Base-by-base conservation (phyloP, 371 early-diverging fungal genomes). In the Mortierella sp. region DNA sequence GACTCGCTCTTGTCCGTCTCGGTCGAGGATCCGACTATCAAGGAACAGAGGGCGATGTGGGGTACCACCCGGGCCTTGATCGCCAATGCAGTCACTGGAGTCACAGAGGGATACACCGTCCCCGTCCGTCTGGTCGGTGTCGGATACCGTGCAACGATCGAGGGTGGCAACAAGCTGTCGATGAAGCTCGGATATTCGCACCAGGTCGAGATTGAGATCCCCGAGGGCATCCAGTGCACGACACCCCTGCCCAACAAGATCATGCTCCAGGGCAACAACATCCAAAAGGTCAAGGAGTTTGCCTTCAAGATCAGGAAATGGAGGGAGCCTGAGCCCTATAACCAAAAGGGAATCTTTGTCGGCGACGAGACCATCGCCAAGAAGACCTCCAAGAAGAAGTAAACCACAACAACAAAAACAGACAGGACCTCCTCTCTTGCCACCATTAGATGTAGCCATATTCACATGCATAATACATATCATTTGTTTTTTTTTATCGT, bases 271-370 rank as follows among this genome's bases (percentile, higher is more conserved):
- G 97, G 98, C 41, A 89, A 87, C 43, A 93, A 97, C 86, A 82
- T 92, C 77, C 93, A 94, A 74, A 84, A 89, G 53, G 90, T 99
- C 53, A 95, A 93, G 66, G 93, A 94, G 86, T 96, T 98, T 85
- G 99, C 99, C 10, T 96, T 98, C 67, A 93, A 92, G 79, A 94
- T 99, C 74, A 91, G 97, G 72, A 90, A 92, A 73, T 95, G 95
- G 94, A 91, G 96, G 88, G 92, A 91, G 83, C 99, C 99, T 37
- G 99, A 99, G 90, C 99, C 99, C 65, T 99, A 98, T 82, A 99
- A 99, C 86, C 97, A 96, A 85, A 99, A 99, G 93, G 99, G 99
- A 77, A 96, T 98, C 70, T 99, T 98, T 87, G 94, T 99, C 63
- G 94, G 95, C 58, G 97, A 97, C 79, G 98, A 99, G 89, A 97